A percentile compares a stretch with the other conserved stretches of the same genome.
Conservation (phyloP, 2,329 filamentous ascomycete genomes). For the Pseudogymnoascus sp. region DNA sequence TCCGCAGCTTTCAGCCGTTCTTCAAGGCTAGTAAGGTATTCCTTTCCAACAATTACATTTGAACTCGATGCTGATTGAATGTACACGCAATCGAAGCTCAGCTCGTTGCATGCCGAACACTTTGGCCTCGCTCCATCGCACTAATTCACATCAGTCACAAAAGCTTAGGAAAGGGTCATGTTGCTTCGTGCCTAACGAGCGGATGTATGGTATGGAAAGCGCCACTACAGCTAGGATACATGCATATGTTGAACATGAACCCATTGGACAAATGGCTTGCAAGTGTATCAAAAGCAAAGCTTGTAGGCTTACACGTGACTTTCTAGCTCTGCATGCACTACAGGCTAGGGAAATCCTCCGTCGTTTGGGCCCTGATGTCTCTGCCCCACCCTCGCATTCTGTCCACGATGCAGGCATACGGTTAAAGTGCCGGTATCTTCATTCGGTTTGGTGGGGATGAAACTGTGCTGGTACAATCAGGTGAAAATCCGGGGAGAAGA, state of each 20-base stretch:
- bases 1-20: constrained; percentile 27
- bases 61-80: constrained; percentile 30
- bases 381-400: constrained; percentile 4
- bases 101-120: constrained; percentile 36
- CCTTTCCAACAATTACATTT: constrained; percentile 36
- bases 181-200: background rate
- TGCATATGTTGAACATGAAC: background rate
- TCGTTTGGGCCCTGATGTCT: constrained; percentile 24
- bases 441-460: background rate
- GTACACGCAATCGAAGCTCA: constrained; percentile 40
- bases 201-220: background rate
- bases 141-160: constrained; percentile 22
- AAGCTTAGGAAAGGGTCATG: background rate
- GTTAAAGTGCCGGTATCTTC: background rate
- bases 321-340: constrained; percentile 33
- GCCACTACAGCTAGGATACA: background rate
- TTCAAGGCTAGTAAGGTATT: constrained; percentile 26
- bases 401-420: background rate
- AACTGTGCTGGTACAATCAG: background rate
- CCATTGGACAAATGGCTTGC: background rate
- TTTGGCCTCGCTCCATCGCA: constrained; percentile 39
- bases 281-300: background rate
- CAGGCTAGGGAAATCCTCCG: constrained; percentile 35
- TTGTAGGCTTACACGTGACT: constrained; percentile 24
- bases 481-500: background rate